phyloP scores from a whole-genome alignment of 1,139 yeast species.

The Arxiozyma heterogenica region DNA sequence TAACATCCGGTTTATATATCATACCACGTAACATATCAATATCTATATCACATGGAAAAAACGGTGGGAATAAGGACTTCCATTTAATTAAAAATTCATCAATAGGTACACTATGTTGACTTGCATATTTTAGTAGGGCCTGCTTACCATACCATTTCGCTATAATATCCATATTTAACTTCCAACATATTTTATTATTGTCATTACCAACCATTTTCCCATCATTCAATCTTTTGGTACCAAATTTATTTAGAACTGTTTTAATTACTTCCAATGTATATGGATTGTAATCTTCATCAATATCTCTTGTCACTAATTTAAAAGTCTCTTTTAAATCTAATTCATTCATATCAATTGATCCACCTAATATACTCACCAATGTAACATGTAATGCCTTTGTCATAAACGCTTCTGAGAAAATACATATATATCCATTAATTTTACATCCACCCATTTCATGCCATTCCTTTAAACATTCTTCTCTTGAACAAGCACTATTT shows the following conservation, averaged over 20 bases:
- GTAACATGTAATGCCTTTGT: constrained; percentile 36
- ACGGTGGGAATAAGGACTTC: constrained; percentile 59
- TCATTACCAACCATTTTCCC: constrained; percentile 6
- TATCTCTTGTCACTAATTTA: constrained; percentile 22
- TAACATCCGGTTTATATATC: constrained; percentile 40
- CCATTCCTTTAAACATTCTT: constrained; percentile 50
- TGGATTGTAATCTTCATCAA: constrained; percentile 23
- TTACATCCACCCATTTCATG: constrained; percentile 48
- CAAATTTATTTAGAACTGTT: constrained; percentile 43
- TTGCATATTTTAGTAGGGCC: constrained; percentile 37
- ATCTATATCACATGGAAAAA: constrained; percentile 49
- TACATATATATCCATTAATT: constrained; percentile 35
- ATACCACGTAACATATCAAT: constrained; percentile 45
- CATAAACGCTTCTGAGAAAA: constrained; percentile 33
- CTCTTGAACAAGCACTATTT: constrained; percentile 47
- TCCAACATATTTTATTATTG: constrained; percentile 20
- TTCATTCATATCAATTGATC: constrained; percentile 31
- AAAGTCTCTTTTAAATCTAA: constrained; percentile 26
- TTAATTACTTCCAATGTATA: constrained; percentile 34
- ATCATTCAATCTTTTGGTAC: constrained; percentile 11
- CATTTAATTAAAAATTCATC: constrained; percentile 53
- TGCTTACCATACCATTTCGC: constrained; percentile 55
- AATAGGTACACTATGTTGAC: constrained; percentile 25
- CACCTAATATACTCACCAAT: constrained; percentile 44
- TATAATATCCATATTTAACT: constrained; percentile 36